Base-by-base conservation (phyloP, 2,329 filamentous ascomycete species). In the Fusarium transvaalense region DNA sequence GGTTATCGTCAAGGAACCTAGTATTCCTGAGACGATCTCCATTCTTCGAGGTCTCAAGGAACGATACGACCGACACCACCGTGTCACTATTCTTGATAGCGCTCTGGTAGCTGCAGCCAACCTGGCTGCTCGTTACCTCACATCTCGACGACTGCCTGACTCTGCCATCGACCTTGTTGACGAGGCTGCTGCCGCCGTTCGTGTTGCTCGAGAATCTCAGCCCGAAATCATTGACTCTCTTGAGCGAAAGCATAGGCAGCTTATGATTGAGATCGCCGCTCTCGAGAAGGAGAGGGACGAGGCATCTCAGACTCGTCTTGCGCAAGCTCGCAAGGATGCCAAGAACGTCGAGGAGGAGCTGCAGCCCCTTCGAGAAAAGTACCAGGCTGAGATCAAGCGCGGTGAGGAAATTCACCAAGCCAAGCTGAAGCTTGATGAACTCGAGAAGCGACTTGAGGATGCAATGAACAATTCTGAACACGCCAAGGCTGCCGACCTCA, bases 31-130 rank as follows among this genome's bases (percentile, higher is more conserved):
- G 82, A 98, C 96, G 15, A 89, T 99, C 67, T 99, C 96, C 23
- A 99, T 99, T 76, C 90, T 99, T n/a, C 93, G 96, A 85, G 96
- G 96, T 77, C 84, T 99, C 68, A 99, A 98, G 84, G 95, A 98
- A 79, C 93, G 94, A 78, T 99, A 98, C 81, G 96, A 99, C 82
- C 93, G 97, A 50, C 96, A 99, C 80, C 96, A 99, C 79, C 94
- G 95, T 85, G 96, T 99, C 75, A 98, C 90, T 71, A 99, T 99
- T 71, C 89, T 95, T 42, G 96, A 99, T 76, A 93, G 91, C 75
- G 96, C 96, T 67, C 92, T 99, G 66, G 95, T 99, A 17, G 88
- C 94, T 50, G 89, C 96, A 7, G 93, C 96, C n/a, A 97, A 90
- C 57, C 88, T 99, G 53, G 96, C 96, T 15, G 92, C 95, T 47